Evolutionary conservation across 1,284 basidiomycete genomes (phyloP).

Genomic region (Inonotus obliquus): DNA sequence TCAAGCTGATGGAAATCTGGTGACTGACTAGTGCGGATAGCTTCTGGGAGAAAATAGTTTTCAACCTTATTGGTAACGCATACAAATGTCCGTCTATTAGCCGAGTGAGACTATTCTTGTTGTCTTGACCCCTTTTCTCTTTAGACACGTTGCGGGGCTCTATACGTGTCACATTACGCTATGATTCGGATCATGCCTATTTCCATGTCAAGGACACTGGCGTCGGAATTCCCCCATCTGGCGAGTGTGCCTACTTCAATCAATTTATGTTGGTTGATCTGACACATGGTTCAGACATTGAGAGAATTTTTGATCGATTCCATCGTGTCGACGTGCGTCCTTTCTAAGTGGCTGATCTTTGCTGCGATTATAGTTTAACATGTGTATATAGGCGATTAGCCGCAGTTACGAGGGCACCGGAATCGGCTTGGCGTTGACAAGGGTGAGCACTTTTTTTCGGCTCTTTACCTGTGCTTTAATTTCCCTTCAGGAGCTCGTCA

Average conservation of each 20-base stretch:
- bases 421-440: conserved; percentile 30
- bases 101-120: not conserved
- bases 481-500: conserved; percentile 25
- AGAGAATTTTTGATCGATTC: conserved; percentile 27
- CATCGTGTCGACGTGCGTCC: conserved; percentile 24
- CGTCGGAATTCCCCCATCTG: conserved; percentile 25
- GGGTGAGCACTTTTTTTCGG: conserved; percentile 3
- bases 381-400: conserved; percentile 21
- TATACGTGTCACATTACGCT: conserved; percentile 23
- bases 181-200: conserved; percentile 16
- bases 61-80: conserved; percentile 31
- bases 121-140: not conserved
- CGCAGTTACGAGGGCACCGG: conserved; percentile 31
- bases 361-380: not conserved
- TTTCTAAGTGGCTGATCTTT: not conserved
- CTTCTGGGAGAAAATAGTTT: conserved; percentile 31
- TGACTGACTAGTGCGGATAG: conserved; percentile 9
- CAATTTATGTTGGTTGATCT: not conserved
- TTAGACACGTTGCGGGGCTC: conserved; percentile 24
- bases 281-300: conserved; percentile 19
- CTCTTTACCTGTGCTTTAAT: not conserved
- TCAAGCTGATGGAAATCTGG: not conserved
- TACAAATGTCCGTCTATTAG: conserved; percentile 26
- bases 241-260: not conserved
- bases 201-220: conserved; percentile 27